Percentiles rank a stretch among this genome's conserved stretches.
These are phyloP conservation scores for Evansstolkia leycettana DNA, from an alignment of 495 filamentous ascomycete species.

Conservation along the genomic window DNA sequence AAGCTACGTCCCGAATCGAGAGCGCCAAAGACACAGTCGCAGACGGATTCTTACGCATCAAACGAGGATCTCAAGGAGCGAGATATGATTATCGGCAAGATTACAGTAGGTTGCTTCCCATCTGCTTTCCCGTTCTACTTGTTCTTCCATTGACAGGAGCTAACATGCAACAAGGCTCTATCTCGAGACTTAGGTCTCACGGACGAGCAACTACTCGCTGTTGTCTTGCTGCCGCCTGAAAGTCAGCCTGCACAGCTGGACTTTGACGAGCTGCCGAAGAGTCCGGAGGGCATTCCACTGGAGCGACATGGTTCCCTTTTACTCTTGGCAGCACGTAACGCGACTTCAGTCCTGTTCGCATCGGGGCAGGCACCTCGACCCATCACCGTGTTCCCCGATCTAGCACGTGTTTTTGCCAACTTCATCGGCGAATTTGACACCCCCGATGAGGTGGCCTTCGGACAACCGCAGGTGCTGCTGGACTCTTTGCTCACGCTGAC, in stretches of 20 bases:
- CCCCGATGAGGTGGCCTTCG: constrained; percentile 27
- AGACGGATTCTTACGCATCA: constrained; percentile 47
- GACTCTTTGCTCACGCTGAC: constrained; percentile 29
- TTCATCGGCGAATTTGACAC: constrained; percentile 42
- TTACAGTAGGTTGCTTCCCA: constrained; percentile 43
- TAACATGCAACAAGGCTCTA: constrained; percentile 41
- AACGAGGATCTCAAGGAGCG: constrained; percentile 50
- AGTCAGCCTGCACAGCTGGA: constrained; percentile 27
- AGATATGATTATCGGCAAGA: constrained; percentile 62
- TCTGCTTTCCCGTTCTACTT: no score
- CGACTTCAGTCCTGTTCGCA: constrained; percentile 23
- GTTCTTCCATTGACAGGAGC: neutral
- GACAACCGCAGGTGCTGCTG: constrained; percentile 27
- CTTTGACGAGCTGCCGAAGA: constrained; percentile 30
- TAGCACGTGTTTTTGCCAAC: constrained; percentile 43
- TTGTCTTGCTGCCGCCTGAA: constrained; percentile 19
- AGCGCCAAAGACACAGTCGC: constrained; percentile 37
- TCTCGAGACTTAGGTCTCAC: constrained; percentile 55
- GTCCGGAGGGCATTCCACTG: constrained; percentile 54
- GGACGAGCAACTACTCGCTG: constrained; percentile 37
- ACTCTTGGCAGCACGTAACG: constrained; percentile 41
- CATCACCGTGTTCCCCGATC: constrained; percentile 52
- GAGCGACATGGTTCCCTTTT: constrained; percentile 59
- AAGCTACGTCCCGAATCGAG: constrained; percentile 43
- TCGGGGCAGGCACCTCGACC: constrained; percentile 14